Percentiles rank a stretch among this genome's conserved stretches.
These are phyloP conservation scores for Fusarium zealandicum DNA, from an alignment of 2,329 filamentous ascomycete species.

Conservation along the genomic window DNA sequence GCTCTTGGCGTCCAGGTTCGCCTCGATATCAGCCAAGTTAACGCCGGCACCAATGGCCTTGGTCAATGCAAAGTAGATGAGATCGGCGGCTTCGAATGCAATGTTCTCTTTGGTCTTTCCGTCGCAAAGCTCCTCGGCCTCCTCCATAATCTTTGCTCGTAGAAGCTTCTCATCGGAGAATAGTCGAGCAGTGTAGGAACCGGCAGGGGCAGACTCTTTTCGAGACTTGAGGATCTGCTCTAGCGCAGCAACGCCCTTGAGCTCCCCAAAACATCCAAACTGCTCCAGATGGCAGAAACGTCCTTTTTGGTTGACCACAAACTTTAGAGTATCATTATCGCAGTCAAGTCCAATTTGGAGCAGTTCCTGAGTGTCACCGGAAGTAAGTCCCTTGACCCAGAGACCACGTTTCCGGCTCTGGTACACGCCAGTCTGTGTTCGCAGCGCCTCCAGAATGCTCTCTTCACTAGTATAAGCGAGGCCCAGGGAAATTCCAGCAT, in stretches of 20 bases:
- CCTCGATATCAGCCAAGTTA: constrained; percentile 86
- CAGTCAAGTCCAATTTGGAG: constrained; percentile 87
- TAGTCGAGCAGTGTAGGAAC: constrained; percentile 91
- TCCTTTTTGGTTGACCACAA: constrained; percentile 88
- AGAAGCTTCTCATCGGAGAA: constrained; percentile 92
- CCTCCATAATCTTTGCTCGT: constrained; percentile 97
- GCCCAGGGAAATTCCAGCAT: constrained; percentile 82
- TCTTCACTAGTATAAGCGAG: constrained; percentile 94
- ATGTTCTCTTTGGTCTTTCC: constrained; percentile 83
- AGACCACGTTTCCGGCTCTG: constrained; percentile 94
- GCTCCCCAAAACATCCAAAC: constrained; percentile 88
- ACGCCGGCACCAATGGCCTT: constrained; percentile 88
- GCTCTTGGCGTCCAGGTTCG: constrained; percentile 91
- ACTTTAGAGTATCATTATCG: constrained; percentile 90
- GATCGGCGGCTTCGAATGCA: constrained; percentile 92
- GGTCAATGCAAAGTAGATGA: constrained; percentile 94
- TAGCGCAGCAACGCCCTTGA: constrained; percentile 80
- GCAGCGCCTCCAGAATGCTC: constrained; percentile 85
- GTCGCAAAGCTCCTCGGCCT: constrained; percentile 92
- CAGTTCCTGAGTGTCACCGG: constrained; percentile 91
- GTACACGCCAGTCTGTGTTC: constrained; percentile 83
- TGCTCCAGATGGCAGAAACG: constrained; percentile 95
- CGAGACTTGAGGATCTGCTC: constrained; percentile 86
- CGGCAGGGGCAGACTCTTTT: constrained; percentile 81
- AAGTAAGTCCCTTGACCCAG: constrained; percentile 96